Base-by-base conservation (phyloP, 2,329 filamentous ascomycete genomes). In the Trichoderma breve region DNA sequence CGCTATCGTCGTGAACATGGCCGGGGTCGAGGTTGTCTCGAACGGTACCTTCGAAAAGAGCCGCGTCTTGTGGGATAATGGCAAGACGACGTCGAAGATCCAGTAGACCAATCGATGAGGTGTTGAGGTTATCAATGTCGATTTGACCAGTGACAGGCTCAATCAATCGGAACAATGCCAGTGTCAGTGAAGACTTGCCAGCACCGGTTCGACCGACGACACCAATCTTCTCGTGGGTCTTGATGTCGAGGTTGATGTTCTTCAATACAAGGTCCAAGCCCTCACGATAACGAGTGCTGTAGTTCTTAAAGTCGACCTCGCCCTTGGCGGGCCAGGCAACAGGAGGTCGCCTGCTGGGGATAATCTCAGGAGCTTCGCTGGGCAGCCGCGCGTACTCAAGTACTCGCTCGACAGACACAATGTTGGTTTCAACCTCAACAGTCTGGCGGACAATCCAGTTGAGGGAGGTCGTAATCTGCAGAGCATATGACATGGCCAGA, bases 351-450 rank as follows among this genome's bases (percentile, higher is more conserved):
- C 93, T 92, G 82, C 93, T 92, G 78, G 93, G 92, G 77, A 98
- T 92, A 75, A 98, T 93, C 81, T 99, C 96, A 8, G 95, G 94
- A 65, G 96, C 95, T 84, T 99, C 96, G 81, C 92, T 96, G 30
- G 95, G 95, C 74, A 99, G 87, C 65, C 89, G 88, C 72, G 95
- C 93, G 83, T 99, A 99, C 82, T 99, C 97, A 64, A 99, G 90
- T 62, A 99, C 95, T 79, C 96, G 92, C 86, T 99, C 96, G 47
- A 99, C 96, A 11, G 95, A 97, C 60, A 99, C 95, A 78, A 99
- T 99, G 82, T 99, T 99, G n/a, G 95, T 98, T 86, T 99, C 97
- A n/a, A 99, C 96, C 82, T 99, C 97, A 39, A 99, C 96, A 0
- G 95, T 98, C 83, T 99, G 96, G 72, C 97, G 91, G 66, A 99